A percentile compares a stretch with the other conserved stretches of the same genome.
Conservation (phyloP, 164 flowering plant species). For the Vitis rupestris region DNA sequence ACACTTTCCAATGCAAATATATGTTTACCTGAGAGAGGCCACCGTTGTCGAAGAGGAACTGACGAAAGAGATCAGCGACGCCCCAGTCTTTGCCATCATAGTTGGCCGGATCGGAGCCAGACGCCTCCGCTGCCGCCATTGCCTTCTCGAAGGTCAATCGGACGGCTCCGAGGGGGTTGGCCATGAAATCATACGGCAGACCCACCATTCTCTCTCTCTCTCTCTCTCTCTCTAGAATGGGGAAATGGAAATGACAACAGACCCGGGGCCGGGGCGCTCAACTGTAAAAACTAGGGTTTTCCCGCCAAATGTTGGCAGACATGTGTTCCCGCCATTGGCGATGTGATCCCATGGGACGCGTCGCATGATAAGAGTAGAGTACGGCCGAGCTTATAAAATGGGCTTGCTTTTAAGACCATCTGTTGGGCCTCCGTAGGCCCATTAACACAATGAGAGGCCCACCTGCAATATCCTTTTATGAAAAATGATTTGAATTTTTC, state of each 20-base stretch:
- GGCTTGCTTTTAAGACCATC: no score
- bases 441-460: no score
- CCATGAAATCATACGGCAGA: conserved; percentile 63
- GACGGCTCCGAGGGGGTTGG: conserved; percentile 93
- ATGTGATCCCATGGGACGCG: no score
- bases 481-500: no score
- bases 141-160: conserved; percentile 79
- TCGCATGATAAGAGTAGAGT: no score
- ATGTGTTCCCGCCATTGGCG: conserved; percentile 6
- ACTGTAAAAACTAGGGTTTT: conserved; percentile 1
- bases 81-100: conserved; percentile 81
- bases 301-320: conserved; percentile 29
- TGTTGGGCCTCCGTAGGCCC: no score
- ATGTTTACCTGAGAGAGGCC: conserved; percentile 56
- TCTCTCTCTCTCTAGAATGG: conserved; percentile 11
- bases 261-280: neutral
- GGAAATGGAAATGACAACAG: neutral
- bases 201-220: conserved; percentile 65
- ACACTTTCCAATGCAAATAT: no score
- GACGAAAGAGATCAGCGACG: conserved; percentile 59
- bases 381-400: no score
- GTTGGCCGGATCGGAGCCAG: conserved; percentile 49
- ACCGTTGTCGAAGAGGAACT: conserved; percentile 53
- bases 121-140: conserved; percentile 44
- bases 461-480: no score